phyloP scores from a whole-genome alignment of 2,329 filamentous ascomycete genomes.

The Harringtonia aguacate region DNA sequence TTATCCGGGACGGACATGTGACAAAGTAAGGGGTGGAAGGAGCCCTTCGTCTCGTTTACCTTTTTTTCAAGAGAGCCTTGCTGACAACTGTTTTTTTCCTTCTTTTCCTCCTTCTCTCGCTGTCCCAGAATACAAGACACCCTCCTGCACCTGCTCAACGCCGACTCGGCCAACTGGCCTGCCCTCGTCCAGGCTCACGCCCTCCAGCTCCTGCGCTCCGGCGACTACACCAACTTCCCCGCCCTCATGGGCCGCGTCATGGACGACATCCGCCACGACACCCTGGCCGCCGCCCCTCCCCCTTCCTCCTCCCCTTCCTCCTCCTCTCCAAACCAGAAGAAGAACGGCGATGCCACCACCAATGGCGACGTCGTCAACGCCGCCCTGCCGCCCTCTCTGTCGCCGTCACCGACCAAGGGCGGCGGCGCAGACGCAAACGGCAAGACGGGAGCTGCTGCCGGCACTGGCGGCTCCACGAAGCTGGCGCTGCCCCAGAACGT shows the following conservation, averaged over 20 bases:
- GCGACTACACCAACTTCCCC: slow-evolving; percentile 49
- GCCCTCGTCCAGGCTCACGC: slow-evolving; percentile 49
- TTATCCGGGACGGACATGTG: slow-evolving; percentile 49
- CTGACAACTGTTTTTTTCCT: slow-evolving; percentile 1
- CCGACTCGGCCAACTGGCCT: slow-evolving; percentile 52
- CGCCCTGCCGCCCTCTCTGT: neutral
- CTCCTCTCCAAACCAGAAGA: too few relatives aligned
- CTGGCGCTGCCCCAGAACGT: slow-evolving; percentile 48
- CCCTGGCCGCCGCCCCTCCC: slow-evolving; percentile 18
- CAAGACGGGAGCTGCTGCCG: too few relatives aligned
- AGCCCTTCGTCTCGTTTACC: neutral
- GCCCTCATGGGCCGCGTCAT: slow-evolving; percentile 49
- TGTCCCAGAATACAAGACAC: slow-evolving; percentile 50
- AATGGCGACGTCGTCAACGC: slow-evolving; percentile 18
- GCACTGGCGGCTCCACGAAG: slow-evolving; percentile 17
- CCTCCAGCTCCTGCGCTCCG: slow-evolving; percentile 47
- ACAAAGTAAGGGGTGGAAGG: slow-evolving; percentile 34
- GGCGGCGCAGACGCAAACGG: slow-evolving; percentile 9
- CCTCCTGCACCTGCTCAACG: slow-evolving; percentile 50
- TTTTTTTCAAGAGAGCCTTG: too few relatives aligned
- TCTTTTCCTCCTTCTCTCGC: slow-evolving; percentile 3
- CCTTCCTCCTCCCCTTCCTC: slow-evolving; percentile 16
- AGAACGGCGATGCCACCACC: slow-evolving; percentile 18
- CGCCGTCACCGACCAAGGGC: neutral
- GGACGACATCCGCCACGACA: slow-evolving; percentile 48